Evolutionary conservation across 2,329 filamentous ascomycete genomes (phyloP), one percentile per base, ranked within the genome.

Genomic region (Torrubiellomyces zombiae): DNA sequence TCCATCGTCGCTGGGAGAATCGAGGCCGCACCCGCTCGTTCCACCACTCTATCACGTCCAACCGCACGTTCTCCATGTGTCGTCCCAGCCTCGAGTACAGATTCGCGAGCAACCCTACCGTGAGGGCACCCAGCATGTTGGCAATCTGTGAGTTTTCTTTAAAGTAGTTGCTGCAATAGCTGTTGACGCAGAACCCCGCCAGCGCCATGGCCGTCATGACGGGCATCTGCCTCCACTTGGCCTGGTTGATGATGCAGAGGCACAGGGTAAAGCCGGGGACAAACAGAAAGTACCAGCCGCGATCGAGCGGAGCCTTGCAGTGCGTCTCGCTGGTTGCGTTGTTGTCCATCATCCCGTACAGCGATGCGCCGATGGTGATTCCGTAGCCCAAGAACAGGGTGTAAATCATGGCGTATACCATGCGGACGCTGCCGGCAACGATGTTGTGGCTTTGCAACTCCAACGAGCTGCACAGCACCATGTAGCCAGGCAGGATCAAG

Each of bases 241-340:
- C 77, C 36, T 86, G 78, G 48, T 85, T 85, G 45, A 86, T 75
- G 39, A 85, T 60, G 32, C 76, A 75, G 0, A 86, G 58, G 35
- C 75, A 81, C 18, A 82, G 44, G 4, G 79, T 71, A 48, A 86
- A 92, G 5, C 62, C 51, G 0, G 76, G 66, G 0, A 89, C 81
- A 39, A 82, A 85, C 9, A 78, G 51, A 47, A 83, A 81, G 37
- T 67, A 67, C 43, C 53, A 56, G 7, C 45, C 43, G 0, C 50
- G 38, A 8, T 45, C 30, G 25, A 75, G 60, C 0, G 60, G 52
- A 16, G 50, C 26, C 7, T 43, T 12, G 41, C 69, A 62, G 2
- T 46, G 48, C 0, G 50, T 52, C 2, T 45, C 40, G 24, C 53
- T 50, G 1, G 59, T 58, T 1, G 71, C 69, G 23, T 63, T 51